phyloP scores from a whole-genome alignment of 1,284 basidiomycete genomes.

The Cystobasidium slooffiae region DNA sequence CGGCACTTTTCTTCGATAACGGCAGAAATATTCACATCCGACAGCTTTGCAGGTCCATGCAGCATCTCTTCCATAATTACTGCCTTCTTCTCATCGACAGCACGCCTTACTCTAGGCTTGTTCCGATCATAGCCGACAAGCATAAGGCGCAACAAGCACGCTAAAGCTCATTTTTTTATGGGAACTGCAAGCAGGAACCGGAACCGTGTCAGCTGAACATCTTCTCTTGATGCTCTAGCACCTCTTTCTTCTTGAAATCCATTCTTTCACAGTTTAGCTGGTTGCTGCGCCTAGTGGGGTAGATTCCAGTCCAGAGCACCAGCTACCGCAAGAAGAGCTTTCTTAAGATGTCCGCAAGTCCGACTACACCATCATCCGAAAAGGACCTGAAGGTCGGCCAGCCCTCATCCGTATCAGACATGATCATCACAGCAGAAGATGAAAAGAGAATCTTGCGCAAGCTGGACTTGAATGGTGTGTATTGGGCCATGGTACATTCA shows the following conservation, averaged over 20 bases:
- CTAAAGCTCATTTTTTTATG: background rate
- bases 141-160: background rate
- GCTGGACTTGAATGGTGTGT: slow-evolving; percentile 9
- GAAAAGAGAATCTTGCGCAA: background rate
- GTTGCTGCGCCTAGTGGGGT: background rate
- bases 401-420: background rate
- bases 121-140: too few species aligned
- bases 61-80: background rate
- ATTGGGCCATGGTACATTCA: background rate
- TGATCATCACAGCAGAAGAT: background rate
- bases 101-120: background rate
- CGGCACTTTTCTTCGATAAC: too few species aligned
- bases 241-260: too few species aligned
- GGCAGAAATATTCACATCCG: too few species aligned
- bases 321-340: too few species aligned
- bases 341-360: background rate
- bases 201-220: background rate
- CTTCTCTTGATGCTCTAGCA: background rate
- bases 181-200: background rate
- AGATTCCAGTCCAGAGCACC: too few species aligned
- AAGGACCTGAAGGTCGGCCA: background rate
- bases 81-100: background rate
- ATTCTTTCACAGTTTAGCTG: background rate
- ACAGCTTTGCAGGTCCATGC: too few species aligned
- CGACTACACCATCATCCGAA: background rate